Evolutionary conservation across 257 asterid species (phyloP).

Genomic region (Lithospermum erythrorhizon): DNA sequence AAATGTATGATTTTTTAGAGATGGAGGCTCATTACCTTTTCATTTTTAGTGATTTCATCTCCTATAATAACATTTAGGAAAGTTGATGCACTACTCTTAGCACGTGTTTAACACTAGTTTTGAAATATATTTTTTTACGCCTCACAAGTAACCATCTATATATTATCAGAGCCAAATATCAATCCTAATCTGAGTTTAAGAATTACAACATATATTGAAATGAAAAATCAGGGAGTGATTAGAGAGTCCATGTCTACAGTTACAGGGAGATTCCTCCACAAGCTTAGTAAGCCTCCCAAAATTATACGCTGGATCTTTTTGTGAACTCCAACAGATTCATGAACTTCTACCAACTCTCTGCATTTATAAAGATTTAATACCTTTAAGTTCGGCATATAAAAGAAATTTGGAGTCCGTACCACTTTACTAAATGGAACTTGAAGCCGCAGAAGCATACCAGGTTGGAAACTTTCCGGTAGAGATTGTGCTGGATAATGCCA

Average conservation of each 20-base stretch:
- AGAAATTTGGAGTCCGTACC: constrained; percentile 8
- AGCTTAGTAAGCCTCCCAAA: neutral
- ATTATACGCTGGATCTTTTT: neutral
- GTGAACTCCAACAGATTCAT: neutral
- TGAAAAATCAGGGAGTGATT: neutral
- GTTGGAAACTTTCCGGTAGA: constrained; percentile 5
- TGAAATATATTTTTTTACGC: too few species aligned
- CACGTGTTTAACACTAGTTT: too few species aligned
- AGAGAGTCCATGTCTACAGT: neutral
- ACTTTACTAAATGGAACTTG: neutral
- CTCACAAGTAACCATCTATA: too few species aligned
- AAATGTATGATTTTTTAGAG: too few species aligned
- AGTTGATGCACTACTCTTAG: too few species aligned
- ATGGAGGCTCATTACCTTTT: too few species aligned
- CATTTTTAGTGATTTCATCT: too few species aligned
- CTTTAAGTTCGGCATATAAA: constrained; percentile 2
- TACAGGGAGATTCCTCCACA: neutral
- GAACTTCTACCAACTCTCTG: neutral
- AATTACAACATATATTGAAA: too few species aligned
- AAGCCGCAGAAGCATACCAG: neutral
- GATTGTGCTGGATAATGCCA: neutral
- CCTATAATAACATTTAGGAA: too few species aligned
- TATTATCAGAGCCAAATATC: too few species aligned
- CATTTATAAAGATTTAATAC: constrained; percentile 1
- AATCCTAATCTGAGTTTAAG: too few species aligned